A percentile compares a stretch with the other conserved stretches of the same genome.
phyloP scores from a whole-genome alignment of 2,329 filamentous ascomycete species.

The Venturia aucupariae region DNA sequence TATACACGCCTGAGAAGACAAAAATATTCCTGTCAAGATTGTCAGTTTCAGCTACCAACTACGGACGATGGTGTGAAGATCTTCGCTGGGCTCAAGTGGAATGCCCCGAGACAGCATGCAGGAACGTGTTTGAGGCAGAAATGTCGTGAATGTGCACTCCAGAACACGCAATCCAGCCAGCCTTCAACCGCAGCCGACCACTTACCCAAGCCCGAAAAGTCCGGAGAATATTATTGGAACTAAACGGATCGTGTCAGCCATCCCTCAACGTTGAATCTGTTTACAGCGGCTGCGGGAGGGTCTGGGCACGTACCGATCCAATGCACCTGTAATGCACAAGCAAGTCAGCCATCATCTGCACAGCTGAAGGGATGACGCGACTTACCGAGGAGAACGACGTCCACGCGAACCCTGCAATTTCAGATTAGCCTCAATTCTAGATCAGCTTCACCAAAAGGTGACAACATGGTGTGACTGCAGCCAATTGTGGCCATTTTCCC shows the following conservation, averaged over 20 bases:
- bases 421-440: slow-evolving; percentile 10
- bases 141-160: neutral
- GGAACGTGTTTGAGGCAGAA: neutral
- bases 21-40: slow-evolving; percentile 53
- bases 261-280: neutral
- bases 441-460: slow-evolving; percentile 10
- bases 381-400: slow-evolving; percentile 60
- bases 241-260: slow-evolving; percentile 19
- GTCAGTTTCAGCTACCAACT: slow-evolving; percentile 22
- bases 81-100: neutral
- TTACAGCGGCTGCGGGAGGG: neutral
- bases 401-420: slow-evolving; percentile 60
- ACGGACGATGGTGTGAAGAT: slow-evolving; percentile 18
- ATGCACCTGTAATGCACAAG: slow-evolving; percentile 33
- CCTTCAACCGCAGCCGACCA: neutral
- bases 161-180: neutral
- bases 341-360: slow-evolving; percentile 14
- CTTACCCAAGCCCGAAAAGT: slow-evolving; percentile 38
- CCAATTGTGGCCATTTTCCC: neutral
- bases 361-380: neutral
- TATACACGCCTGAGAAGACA: slow-evolving; percentile 77
- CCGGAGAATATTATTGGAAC: slow-evolving; percentile 41
- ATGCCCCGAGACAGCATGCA: slow-evolving; percentile 2
- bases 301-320: slow-evolving; percentile 36
- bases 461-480: neutral